Conservation (phyloP, 2,329 filamentous ascomycete genomes). For the Fusarium palustre region DNA sequence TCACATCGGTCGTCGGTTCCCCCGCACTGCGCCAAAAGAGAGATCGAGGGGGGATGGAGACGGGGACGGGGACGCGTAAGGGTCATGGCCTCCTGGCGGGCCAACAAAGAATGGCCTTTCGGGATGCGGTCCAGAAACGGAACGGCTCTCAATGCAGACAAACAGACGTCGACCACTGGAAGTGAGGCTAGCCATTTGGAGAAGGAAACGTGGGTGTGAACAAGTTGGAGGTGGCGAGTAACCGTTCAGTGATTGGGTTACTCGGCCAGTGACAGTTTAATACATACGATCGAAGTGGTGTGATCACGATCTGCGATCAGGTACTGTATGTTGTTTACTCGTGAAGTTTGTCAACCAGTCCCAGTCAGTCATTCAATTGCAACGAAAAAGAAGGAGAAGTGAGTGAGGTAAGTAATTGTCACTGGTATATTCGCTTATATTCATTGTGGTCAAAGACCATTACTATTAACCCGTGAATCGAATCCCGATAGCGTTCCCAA, state of each 20-base stretch:
- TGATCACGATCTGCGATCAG: conserved; percentile 15
- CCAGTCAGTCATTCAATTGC: background rate
- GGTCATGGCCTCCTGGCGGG: background rate
- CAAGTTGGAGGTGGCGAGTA: background rate
- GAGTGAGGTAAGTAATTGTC: conserved; percentile 16
- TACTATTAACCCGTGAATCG: conserved; percentile 36
- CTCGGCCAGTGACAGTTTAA: conserved; percentile 4
- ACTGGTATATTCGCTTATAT: conserved; percentile 34
- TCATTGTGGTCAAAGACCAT: conserved; percentile 34
- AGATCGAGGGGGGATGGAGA: background rate
- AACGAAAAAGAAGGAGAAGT: background rate
- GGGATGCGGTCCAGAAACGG: conserved; percentile 22
- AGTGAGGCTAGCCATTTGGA: background rate
- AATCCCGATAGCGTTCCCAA: conserved; percentile 6
- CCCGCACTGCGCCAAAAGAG: conserved; percentile 17
- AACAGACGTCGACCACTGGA: conserved; percentile 27
- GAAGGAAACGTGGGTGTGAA: background rate
- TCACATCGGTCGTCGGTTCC: conserved; percentile 17
- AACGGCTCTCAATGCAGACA: conserved; percentile 12
- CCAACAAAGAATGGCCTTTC: conserved; percentile 10
- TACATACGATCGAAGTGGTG: conserved; percentile 13
- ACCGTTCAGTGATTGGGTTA: background rate
- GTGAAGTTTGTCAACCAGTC: background rate
- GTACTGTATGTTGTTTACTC: background rate
- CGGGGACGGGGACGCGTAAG: conserved; percentile 10